These are phyloP conservation scores for Calonectria pseudoreteaudii DNA, from an alignment of 2,329 filamentous ascomycete genomes.

Conservation along the genomic window DNA sequence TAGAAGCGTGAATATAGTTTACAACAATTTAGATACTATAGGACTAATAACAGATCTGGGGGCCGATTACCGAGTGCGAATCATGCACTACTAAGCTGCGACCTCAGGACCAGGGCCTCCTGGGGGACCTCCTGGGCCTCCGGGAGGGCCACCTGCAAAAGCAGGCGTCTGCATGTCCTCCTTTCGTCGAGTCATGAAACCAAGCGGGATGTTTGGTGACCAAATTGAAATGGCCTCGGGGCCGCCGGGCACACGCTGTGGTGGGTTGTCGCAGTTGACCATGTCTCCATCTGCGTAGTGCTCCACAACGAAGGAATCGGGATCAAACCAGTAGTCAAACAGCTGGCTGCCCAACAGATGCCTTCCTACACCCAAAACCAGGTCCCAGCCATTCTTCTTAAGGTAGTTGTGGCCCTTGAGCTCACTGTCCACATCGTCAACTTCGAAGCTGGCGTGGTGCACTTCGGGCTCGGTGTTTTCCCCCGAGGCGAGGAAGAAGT, in stretches of 20 bases:
- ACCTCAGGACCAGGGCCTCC: neutral
- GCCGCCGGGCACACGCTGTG: neutral
- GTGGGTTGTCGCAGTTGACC: slow-evolving; percentile 58
- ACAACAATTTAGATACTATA: neutral
- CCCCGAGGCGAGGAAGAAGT: neutral
- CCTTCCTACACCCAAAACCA: slow-evolving; percentile 71
- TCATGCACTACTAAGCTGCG: neutral
- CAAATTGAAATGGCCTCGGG: neutral
- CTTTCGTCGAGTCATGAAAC: neutral
- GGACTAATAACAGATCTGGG: no score
- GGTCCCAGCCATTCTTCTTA: slow-evolving; percentile 61
- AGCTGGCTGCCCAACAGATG: slow-evolving; percentile 63
- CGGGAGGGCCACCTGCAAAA: neutral
- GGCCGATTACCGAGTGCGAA: neutral
- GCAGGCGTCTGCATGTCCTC: neutral
- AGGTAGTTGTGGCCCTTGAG: slow-evolving; percentile 70
- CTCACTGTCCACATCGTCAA: slow-evolving; percentile 72
- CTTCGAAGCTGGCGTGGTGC: slow-evolving; percentile 51
- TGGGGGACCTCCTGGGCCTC: neutral
- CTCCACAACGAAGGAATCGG: slow-evolving; percentile 54
- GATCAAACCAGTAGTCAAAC: slow-evolving; percentile 12
- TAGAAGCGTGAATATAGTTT: neutral
- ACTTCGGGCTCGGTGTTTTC: neutral
- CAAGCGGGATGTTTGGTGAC: neutral
- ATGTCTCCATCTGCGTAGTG: slow-evolving; percentile 73